Base-by-base conservation (phyloP, 2,329 filamentous ascomycete species). In the Ophiostoma triangulosporum region DNA sequence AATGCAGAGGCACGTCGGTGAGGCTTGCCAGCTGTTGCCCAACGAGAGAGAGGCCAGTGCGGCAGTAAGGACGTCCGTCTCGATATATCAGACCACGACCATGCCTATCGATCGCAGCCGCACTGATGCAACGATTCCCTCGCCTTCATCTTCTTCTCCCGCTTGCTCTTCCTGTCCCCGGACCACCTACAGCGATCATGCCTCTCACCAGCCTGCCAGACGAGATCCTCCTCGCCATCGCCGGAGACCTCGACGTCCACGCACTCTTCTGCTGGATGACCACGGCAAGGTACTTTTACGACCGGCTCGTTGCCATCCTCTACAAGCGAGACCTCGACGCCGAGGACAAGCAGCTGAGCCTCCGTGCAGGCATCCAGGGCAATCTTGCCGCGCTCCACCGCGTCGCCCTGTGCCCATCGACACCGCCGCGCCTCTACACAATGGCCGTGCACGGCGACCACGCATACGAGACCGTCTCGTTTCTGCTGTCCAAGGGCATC, bases 151-250 rank as follows among this genome's bases (percentile, higher is more conserved):
- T 11, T 31, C 12, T 31, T 31, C 29, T 6, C 12, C 12, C 29
- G 2, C 7, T 31, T 31, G 29, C 29, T 31, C 6, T 11, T 31
- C 29, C 7, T 24, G 4, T 43, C 12, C 20, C 20, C 15, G 24
- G 38, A 24, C 7, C 38, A 24, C 9, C 38, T 24, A 22, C 11
- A 38, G 12, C 14, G n/a, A 17, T 27, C 43, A 46, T 7, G 4
- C 26, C 43, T 26, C 6, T 32, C n/a, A 22, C 29, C 3, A 6
- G 27, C 3, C 54, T 57, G 6, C 56, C 56, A 11, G 46, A 46
- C 36, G 45, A 56, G 22, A 24, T 54, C 2, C 54, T 57, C 15
- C 14, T 52, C 9, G 32, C 33, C 15, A 49, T 56, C 27, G 51
- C 51, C 50, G 4, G 22, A 14, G 2, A 15, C 12, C 56, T 57